Evolutionary conservation across 2,329 filamentous ascomycete species (phyloP).

Genomic region (Ilyonectria destructans): DNA sequence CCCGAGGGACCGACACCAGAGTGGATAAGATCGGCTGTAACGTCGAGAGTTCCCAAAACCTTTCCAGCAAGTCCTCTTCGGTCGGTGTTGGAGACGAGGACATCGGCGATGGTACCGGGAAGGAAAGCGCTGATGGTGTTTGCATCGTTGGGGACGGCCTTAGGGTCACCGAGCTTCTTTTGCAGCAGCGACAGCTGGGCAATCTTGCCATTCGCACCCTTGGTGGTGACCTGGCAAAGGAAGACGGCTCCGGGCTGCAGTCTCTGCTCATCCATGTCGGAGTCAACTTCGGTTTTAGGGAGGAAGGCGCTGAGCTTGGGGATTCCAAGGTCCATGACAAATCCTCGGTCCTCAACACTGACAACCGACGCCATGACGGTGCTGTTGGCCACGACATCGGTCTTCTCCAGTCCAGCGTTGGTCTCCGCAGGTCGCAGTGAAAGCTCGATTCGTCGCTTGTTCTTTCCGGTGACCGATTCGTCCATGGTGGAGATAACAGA

Average conservation of each 20-base stretch:
- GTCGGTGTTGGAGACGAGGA: slow-evolving; percentile 84
- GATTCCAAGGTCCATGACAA: slow-evolving; percentile 93
- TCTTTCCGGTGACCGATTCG: slow-evolving; percentile 73
- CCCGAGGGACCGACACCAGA: slow-evolving; percentile 82
- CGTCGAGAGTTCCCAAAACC: slow-evolving; percentile 91
- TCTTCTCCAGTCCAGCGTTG: slow-evolving; percentile 81
- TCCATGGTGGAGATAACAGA: slow-evolving; percentile 86
- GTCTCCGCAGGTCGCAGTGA: slow-evolving; percentile 85
- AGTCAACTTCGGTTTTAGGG: slow-evolving; percentile 84
- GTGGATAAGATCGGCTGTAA: slow-evolving; percentile 92
- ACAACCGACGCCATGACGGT: slow-evolving; percentile 90
- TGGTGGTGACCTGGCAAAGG: slow-evolving; percentile 84
- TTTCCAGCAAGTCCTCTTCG: slow-evolving; percentile 87
- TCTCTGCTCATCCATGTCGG: slow-evolving; percentile 74
- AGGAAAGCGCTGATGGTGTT: slow-evolving; percentile 92
- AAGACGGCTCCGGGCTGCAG: slow-evolving; percentile 89
- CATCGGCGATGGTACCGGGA: slow-evolving; percentile 90
- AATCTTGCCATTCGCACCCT: slow-evolving; percentile 84
- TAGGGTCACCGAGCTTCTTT: slow-evolving; percentile 77
- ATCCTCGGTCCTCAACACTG: slow-evolving; percentile 96
- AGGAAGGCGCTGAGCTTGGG: slow-evolving; percentile 86
- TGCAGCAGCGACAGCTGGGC: slow-evolving; percentile 87
- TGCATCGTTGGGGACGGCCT: slow-evolving; percentile 79
- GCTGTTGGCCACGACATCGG: slow-evolving; percentile 81
- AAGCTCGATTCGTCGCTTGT: slow-evolving; percentile 88